Conservation (phyloP, 2,329 filamentous ascomycete species). For the Epichloe typhina region DNA sequence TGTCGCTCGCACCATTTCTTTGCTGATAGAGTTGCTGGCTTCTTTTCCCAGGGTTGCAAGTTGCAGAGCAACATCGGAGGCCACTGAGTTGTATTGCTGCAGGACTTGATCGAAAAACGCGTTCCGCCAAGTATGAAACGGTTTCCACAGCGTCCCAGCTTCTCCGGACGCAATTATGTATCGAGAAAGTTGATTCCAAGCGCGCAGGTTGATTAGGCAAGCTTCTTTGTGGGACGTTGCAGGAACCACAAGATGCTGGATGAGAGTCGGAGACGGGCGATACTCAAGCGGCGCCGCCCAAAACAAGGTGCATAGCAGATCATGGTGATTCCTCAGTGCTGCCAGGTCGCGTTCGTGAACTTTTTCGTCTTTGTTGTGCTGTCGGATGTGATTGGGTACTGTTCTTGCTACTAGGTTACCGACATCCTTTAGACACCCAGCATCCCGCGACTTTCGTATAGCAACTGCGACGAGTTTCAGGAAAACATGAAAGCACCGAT, state of each 20-base stretch:
- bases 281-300: slow-evolving; percentile 46
- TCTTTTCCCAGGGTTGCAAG: slow-evolving; percentile 35
- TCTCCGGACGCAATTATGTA: slow-evolving; percentile 39
- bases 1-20: slow-evolving; percentile 34
- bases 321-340: slow-evolving; percentile 54
- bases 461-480: slow-evolving; percentile 49
- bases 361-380: slow-evolving; percentile 48
- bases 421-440: slow-evolving; percentile 41
- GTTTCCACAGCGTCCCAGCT: slow-evolving; percentile 34
- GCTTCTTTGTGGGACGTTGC: slow-evolving; percentile 53
- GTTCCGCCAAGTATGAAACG: slow-evolving; percentile 36
- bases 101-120: slow-evolving; percentile 43
- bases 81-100: slow-evolving; percentile 43
- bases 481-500: slow-evolving; percentile 55
- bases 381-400: slow-evolving; percentile 52
- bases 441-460: slow-evolving; percentile 36
- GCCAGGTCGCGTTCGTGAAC: slow-evolving; percentile 48
- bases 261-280: slow-evolving; percentile 37
- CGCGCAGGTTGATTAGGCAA: slow-evolving; percentile 48
- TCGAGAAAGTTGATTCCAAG: slow-evolving; percentile 49
- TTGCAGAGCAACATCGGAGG: slow-evolving; percentile 42
- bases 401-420: slow-evolving; percentile 48
- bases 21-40: slow-evolving; percentile 27
- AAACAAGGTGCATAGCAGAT: slow-evolving; percentile 52
- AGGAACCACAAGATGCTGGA: slow-evolving; percentile 47